Percentiles rank a stretch among this genome's conserved stretches.
These are phyloP conservation scores for Sinapis alba DNA, from an alignment of 441 rosid species.

Conservation along the genomic window DNA sequence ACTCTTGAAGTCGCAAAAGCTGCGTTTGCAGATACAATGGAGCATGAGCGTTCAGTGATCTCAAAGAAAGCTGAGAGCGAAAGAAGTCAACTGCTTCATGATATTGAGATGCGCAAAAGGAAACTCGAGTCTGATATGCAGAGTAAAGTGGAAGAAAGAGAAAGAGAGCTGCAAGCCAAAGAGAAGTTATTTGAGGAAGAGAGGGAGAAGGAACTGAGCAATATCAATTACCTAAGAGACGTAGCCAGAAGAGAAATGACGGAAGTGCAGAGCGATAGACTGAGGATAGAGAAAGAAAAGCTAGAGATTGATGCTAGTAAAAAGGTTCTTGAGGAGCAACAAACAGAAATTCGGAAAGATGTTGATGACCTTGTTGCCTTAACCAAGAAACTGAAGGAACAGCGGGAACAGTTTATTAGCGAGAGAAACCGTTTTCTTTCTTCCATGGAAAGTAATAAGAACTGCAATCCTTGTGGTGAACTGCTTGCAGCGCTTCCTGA, in stretches of 20 bases:
- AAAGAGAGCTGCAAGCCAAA: conserved; percentile 56
- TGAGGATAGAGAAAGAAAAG: conserved; percentile 63
- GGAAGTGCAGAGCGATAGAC: conserved; percentile 70
- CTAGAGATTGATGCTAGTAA: conserved; percentile 66
- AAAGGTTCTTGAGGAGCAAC: conserved; percentile 77
- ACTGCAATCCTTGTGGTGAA: conserved; percentile 75
- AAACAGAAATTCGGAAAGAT: conserved; percentile 79
- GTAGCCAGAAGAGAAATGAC: conserved; percentile 86
- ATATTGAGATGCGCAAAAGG: conserved; percentile 65
- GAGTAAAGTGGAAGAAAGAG: conserved; percentile 65
- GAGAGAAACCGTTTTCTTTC: conserved; percentile 86
- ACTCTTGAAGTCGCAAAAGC: conserved; percentile 69
- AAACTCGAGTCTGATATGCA: conserved; percentile 75
- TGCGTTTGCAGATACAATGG: conserved; percentile 73
- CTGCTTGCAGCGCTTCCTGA: conserved; percentile 77
- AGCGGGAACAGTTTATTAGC: conserved; percentile 73
- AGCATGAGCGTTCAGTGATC: conserved; percentile 61
- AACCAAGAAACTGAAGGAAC: conserved; percentile 74
- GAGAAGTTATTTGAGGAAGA: conserved; percentile 74
- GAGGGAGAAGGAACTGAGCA: conserved; percentile 70
- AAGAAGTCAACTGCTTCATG: conserved; percentile 71
- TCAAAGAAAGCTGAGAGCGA: conserved; percentile 74
- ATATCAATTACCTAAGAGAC: conserved; percentile 75
- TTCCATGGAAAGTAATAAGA: conserved; percentile 73
- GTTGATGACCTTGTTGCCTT: conserved; percentile 81